Evolutionary conservation across 164 flowering plant species (phyloP), one percentile per base, ranked within the genome.

Genomic region (Vitis cinerea): DNA sequence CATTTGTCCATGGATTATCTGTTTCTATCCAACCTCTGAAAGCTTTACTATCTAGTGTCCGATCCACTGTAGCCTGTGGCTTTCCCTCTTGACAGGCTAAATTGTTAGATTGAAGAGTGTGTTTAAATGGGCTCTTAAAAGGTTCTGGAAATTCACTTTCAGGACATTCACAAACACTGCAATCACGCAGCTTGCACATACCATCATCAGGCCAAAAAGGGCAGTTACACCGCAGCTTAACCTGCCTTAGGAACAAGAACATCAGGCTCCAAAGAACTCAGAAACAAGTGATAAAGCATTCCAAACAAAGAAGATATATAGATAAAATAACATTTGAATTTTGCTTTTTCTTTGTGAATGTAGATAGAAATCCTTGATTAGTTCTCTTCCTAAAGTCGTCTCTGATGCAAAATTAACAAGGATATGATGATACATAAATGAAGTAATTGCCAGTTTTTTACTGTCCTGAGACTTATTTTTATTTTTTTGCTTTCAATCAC

Each of bases 161-260:
- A 12, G 96, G 91, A 69, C 98, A 95, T 82, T 95, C 99, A 78
- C 99, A 95, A 16, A 95, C 97, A 81, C 98, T 93, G 77, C 99
- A 95, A 71, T 95, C 99, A 67, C 98, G 84, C 80, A 95, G 77
- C 37, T 89, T 93, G 78, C 99, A 95, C 99, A 95, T 93, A 11
- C 99, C 99, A 82, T 95, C 99, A 74, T 95, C 99, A 53, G 88
- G 99, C 99, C 99, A 95, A 81, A 93, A 95, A 55, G 97, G 97
- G 78, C 99, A 95, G 78, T 95, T 94, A 79, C 99, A 95, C 97
- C 97, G 90, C 72, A 95, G 74, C 79, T 95, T 95, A 37, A 82
- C 97, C 98, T 93, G 75, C 17, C 63, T 55, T 9, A 63, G 56
- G 50, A 70, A 50, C 11, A 27, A 19, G 11, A 19, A 37, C 15